These are phyloP conservation scores for Oenanthe sinensis DNA, from an alignment of 129 eudicot genomes.

Conservation along the genomic window DNA sequence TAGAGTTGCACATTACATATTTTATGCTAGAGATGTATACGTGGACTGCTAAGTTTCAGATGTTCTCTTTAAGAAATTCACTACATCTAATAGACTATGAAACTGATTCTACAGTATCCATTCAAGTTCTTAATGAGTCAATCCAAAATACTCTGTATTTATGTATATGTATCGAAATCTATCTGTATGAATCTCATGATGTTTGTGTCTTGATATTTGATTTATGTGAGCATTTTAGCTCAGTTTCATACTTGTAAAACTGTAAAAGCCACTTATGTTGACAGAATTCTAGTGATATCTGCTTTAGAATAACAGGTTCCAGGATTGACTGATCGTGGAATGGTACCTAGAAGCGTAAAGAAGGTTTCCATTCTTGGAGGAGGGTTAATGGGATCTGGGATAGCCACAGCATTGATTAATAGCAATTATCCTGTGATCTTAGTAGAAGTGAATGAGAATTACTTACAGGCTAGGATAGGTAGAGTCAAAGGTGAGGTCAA, in stretches of 20 bases:
- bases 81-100: no score
- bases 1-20: background rate
- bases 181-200: background rate
- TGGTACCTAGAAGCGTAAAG: slow-evolving; percentile 55
- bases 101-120: background rate
- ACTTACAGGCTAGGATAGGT: slow-evolving; percentile 61
- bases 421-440: slow-evolving; percentile 62
- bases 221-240: background rate
- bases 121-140: background rate
- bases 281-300: background rate
- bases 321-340: slow-evolving; percentile 73
- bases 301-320: slow-evolving; percentile 49
- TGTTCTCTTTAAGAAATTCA: background rate
- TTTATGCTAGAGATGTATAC: background rate
- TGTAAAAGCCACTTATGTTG: background rate
- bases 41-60: background rate
- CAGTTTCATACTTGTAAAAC: background rate
- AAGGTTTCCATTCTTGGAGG: slow-evolving; percentile 95
- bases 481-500: slow-evolving; percentile 63
- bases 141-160: no score
- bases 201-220: background rate
- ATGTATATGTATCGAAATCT: background rate
- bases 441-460: slow-evolving; percentile 82
- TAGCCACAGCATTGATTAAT: slow-evolving; percentile 73
- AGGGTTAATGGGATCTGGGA: slow-evolving; percentile 94